Evolutionary conservation across 441 rosid species (phyloP), one percentile per base, ranked within the genome.

Genomic region (Pelargonium cotyledonis): DNA sequence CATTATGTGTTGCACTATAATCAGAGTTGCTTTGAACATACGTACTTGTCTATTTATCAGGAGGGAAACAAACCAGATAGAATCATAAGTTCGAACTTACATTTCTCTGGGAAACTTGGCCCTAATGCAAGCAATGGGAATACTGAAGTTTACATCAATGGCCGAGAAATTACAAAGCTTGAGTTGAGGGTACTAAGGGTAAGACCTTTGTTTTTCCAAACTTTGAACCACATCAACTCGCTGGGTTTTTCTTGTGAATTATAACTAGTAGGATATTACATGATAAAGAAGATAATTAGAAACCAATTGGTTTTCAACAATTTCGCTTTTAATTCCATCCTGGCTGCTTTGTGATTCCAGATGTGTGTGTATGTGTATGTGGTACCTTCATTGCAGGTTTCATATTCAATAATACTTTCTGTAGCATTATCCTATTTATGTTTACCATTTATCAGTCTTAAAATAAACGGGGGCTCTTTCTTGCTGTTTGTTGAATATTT

Each of bases 11-110:
- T 23, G 47, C 12, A 73, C 26, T 44, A 41, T 14, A 31, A 26
- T 40, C 58, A 38, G 44, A 51, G 5, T 51, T 61, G 61, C 53
- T 57, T 70, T 60, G 40, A 9, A 57, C 29, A 11, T 64, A 68
- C 70, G 8, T 43, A 40, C 66, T 44, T 70, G 8, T 60, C 80
- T 70, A 64, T 77, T 78, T 80, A 69, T 65, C 90, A 94, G 97
- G 98, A 89, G 73, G 99, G 98, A 69, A 97, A 88, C 78, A 95
- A 89, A 75, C 99, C 99, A 0, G 90, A 86, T 63, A 85, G 83
- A 79, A 64, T 87, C 66, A 81, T 95, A 44, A 89, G 96, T 78
- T 92, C 99, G 43, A 92, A 92, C 79, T 80, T 95, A 82, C 92
- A 89, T 79, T 95, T 95, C 69, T 68, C 90, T 0, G 97, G 99